Conservation (phyloP, 106 monocot species). For the Hemerocallis citrina region DNA sequence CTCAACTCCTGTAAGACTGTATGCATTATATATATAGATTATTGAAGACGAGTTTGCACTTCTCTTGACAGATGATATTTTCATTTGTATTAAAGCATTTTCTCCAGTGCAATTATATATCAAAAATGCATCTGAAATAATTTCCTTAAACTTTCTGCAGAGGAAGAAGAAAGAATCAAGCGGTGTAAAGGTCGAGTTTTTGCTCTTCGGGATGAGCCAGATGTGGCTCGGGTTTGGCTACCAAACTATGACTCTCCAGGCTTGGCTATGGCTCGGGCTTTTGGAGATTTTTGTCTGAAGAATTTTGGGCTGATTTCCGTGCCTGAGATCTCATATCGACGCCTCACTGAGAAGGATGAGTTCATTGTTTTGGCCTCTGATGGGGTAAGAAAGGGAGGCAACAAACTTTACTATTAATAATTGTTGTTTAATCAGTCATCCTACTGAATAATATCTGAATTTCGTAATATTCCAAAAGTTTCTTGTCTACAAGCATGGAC, state of each 20-base stretch:
- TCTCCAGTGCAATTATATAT: too few species aligned
- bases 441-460: too few species aligned
- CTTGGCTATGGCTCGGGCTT: conserved; percentile 64
- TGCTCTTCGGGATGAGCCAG: conserved; percentile 63
- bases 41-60: too few species aligned
- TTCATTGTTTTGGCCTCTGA: conserved; percentile 63
- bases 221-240: conserved; percentile 64
- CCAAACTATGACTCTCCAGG: conserved; percentile 56
- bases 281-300: conserved; percentile 72
- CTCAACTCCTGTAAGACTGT: too few species aligned
- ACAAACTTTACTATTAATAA: not conserved
- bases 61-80: too few species aligned
- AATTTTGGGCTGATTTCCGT: conserved; percentile 34
- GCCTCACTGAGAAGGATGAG: conserved; percentile 46
- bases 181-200: conserved; percentile 53
- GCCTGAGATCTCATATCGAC: conserved; percentile 46
- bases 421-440: not conserved
- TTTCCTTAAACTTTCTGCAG: conserved; percentile 7
- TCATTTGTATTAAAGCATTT: too few species aligned
- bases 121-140: not conserved
- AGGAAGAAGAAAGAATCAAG: conserved; percentile 63
- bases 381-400: conserved; percentile 34
- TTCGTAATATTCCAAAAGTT: too few species aligned
- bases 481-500: too few species aligned
- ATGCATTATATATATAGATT: too few species aligned